Conservation (phyloP, 179 eudicot species). For the Beta corolliflora region DNA sequence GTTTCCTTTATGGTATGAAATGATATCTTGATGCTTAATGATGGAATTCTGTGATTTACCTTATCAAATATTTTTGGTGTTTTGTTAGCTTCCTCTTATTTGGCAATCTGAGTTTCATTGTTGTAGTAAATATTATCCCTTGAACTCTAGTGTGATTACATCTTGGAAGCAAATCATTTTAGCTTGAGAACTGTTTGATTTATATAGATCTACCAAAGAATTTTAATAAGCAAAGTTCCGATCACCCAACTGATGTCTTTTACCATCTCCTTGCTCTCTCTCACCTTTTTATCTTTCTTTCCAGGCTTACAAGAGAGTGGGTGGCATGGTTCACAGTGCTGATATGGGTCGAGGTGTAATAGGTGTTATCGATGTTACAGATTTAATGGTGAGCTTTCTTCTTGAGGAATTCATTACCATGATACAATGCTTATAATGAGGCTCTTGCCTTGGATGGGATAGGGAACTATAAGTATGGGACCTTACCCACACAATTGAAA, state of each 20-base stretch:
- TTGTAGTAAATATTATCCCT: not conserved
- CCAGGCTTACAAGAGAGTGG: slow-evolving; percentile 87
- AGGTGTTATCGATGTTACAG: slow-evolving; percentile 74
- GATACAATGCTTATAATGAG: not conserved
- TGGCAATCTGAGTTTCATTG: not conserved
- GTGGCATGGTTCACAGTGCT: slow-evolving; percentile 76
- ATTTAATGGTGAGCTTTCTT: slow-evolving; percentile 54
- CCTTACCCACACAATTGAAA: not conserved
- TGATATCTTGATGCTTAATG: not conserved
- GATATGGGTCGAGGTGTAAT: slow-evolving; percentile 77
- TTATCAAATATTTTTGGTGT: not conserved
- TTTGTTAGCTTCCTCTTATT: no score
- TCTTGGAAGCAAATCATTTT: not conserved
- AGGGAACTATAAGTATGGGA: not conserved
- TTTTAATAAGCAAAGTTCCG: not conserved
- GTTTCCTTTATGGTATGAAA: not conserved
- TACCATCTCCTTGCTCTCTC: not conserved
- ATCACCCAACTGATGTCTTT: not conserved
- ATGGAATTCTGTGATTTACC: not conserved
- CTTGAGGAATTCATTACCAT: not conserved
- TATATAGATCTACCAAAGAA: not conserved
- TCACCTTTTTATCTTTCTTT: slow-evolving; percentile 5
- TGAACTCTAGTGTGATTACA: not conserved
- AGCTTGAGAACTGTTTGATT: not conserved
- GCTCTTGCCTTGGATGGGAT: not conserved